phyloP scores from a whole-genome alignment of 352 stramenopile species.

The Peronospora farinosa region DNA sequence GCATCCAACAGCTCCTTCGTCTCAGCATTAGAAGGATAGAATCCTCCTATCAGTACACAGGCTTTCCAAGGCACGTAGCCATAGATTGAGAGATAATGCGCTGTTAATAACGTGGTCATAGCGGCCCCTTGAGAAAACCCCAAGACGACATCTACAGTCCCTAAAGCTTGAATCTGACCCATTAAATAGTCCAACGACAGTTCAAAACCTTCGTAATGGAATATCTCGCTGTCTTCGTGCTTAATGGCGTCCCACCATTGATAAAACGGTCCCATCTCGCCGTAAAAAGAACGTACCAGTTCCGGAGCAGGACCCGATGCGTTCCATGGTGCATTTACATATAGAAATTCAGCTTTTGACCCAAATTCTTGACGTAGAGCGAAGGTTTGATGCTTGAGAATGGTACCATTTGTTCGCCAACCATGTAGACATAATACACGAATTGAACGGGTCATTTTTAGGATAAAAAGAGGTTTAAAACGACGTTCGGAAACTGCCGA shows the following conservation, averaged over 20 bases:
- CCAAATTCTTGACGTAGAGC: conserved; percentile 53
- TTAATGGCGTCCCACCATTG: conserved; percentile 76
- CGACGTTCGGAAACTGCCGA: no score
- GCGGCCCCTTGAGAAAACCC: conserved; percentile 72
- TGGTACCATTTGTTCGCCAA: conserved; percentile 65
- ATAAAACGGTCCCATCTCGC: conserved; percentile 50
- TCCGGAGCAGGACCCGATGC: conserved; percentile 53
- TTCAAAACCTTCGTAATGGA: conserved; percentile 59
- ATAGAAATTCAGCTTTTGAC: conserved; percentile 52
- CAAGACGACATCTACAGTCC: conserved; percentile 54
- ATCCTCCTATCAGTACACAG: conserved; percentile 60
- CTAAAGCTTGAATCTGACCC: conserved; percentile 42
- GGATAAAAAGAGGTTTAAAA: no score
- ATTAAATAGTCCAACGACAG: conserved; percentile 53
- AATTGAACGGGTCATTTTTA: conserved; percentile 33
- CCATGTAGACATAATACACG: conserved; percentile 75
- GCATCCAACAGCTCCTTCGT: conserved; percentile 48
- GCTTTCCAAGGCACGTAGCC: conserved; percentile 47
- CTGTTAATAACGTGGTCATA: conserved; percentile 52
- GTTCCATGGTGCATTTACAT: conserved; percentile 54
- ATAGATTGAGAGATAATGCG: conserved; percentile 41
- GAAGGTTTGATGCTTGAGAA: conserved; percentile 53
- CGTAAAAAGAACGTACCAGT: conserved; percentile 56
- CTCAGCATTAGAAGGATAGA: conserved; percentile 43
- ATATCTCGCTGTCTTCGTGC: conserved; percentile 19